Conservation (phyloP, 202 grass and related monocot species). For the Miscanthus sacchariflorus region DNA sequence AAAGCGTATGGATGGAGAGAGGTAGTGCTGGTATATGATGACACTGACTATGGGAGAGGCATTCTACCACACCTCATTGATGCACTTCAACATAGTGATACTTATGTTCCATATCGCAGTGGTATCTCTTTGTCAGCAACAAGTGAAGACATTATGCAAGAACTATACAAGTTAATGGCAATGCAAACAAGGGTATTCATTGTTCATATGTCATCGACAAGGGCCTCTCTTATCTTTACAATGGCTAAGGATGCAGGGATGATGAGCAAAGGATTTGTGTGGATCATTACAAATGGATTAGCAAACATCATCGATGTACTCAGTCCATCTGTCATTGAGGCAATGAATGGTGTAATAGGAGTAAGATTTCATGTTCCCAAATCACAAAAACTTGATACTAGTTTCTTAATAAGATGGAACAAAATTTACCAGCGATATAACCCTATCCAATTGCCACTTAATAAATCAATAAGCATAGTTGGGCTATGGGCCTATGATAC, state of each 20-base stretch:
- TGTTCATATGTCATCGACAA: constrained; percentile 38
- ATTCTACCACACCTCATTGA: constrained; percentile 54
- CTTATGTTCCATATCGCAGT: constrained; percentile 43
- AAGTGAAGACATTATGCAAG: constrained; percentile 40
- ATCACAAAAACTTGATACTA: constrained; percentile 36
- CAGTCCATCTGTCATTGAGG: constrained; percentile 14
- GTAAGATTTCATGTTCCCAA: constrained; percentile 47
- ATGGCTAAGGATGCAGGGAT: constrained; percentile 52
- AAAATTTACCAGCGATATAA: constrained; percentile 39
- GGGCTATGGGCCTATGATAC: constrained; percentile 65
- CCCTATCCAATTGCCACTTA: constrained; percentile 18
- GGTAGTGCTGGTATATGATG: constrained; percentile 51
- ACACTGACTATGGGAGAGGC: constrained; percentile 47
- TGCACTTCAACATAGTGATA: constrained; percentile 43
- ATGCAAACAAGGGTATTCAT: constrained; percentile 69
- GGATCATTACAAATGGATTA: constrained; percentile 59
- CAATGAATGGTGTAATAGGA: constrained; percentile 57
- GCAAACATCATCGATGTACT: constrained; percentile 44
- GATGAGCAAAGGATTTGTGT: constrained; percentile 65
- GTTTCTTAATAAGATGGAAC: constrained; percentile 57
- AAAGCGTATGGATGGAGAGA: constrained; percentile 60
- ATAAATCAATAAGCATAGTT: constrained; percentile 40
- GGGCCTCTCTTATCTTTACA: constrained; percentile 50
- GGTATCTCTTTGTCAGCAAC: constrained; percentile 48
- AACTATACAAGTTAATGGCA: constrained; percentile 65